These are phyloP conservation scores for Plasmodium gallinaceum DNA, from an alignment of 169 alveolate species.

Conservation along the genomic window DNA sequence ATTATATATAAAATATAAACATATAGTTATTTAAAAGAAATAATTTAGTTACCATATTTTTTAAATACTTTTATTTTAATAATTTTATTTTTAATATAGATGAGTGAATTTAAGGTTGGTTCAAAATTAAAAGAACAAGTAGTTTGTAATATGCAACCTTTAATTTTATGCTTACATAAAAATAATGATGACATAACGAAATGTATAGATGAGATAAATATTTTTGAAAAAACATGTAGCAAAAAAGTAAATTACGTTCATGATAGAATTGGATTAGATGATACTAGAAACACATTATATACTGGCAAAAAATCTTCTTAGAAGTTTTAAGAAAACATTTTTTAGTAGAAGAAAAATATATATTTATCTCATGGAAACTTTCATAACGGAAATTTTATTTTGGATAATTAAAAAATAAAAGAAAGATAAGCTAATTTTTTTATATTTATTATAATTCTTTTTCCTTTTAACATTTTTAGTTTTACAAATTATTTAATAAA, in stretches of 20 bases:
- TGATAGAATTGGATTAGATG: slow-evolving; percentile 91
- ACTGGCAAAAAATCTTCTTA: slow-evolving; percentile 84
- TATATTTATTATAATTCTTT: too few species aligned
- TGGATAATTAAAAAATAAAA: too few species aligned
- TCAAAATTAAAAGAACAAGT: slow-evolving; percentile 77
- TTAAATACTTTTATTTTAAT: too few species aligned
- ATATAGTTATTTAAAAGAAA: not conserved
- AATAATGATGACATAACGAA: slow-evolving; percentile 84
- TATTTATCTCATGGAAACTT: too few species aligned
- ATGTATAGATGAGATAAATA: slow-evolving; percentile 85
- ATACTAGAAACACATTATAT: slow-evolving; percentile 87
- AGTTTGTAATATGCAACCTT: slow-evolving; percentile 88
- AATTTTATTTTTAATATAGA: not conserved
- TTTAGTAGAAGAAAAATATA: too few species aligned
- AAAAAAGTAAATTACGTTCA: slow-evolving; percentile 87
- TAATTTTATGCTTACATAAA: slow-evolving; percentile 85
- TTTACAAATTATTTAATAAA: too few species aligned
- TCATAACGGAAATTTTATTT: too few species aligned
- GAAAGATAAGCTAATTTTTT: too few species aligned
- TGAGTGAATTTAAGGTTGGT: slow-evolving; percentile 77
- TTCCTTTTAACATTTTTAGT: too few species aligned
- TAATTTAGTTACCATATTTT: too few species aligned
- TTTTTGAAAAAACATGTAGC: slow-evolving; percentile 89
- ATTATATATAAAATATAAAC: not conserved
- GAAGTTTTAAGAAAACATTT: not conserved